Percentiles rank a stretch among this genome's conserved stretches.
These are phyloP conservation scores for Ogataea methylovora DNA, from an alignment of 805 yeast species.

Conservation along the genomic window DNA sequence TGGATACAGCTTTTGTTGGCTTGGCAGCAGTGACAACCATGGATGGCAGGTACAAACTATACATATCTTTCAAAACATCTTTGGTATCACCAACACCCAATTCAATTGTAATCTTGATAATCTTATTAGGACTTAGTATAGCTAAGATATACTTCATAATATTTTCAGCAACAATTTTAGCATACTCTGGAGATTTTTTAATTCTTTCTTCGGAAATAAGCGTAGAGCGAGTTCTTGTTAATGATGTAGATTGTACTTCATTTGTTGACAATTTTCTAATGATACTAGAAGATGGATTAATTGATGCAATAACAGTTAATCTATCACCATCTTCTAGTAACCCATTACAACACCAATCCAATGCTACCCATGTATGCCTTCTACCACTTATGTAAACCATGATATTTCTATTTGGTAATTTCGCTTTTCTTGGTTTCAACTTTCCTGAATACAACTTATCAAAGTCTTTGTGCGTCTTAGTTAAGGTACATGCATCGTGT, in stretches of 20 bases:
- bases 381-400: constrained; percentile 65
- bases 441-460: constrained; percentile 38
- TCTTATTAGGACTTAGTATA: constrained; percentile 35
- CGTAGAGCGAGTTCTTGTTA: not conserved
- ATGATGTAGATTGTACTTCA: constrained; percentile 12
- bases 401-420: constrained; percentile 44
- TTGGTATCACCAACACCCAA: constrained; percentile 52
- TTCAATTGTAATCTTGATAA: constrained; percentile 51
- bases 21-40: constrained; percentile 50
- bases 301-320: constrained; percentile 52
- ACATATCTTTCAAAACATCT: constrained; percentile 50
- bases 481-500: constrained; percentile 34
- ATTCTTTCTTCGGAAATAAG: constrained; percentile 23
- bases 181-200: constrained; percentile 39
- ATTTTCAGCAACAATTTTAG: constrained; percentile 36
- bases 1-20: constrained; percentile 40
- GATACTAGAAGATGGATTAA: constrained; percentile 23
- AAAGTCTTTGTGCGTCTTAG: constrained; percentile 39
- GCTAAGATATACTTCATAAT: constrained; percentile 46
- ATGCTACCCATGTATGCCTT: constrained; percentile 74
- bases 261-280: constrained; percentile 12
- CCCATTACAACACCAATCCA: constrained; percentile 58
- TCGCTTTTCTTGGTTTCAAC: constrained; percentile 22
- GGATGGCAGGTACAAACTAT: constrained; percentile 54
- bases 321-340: constrained; percentile 60